Conservation (phyloP, 345 rosid genomes). For the Isatis tinctoria region DNA sequence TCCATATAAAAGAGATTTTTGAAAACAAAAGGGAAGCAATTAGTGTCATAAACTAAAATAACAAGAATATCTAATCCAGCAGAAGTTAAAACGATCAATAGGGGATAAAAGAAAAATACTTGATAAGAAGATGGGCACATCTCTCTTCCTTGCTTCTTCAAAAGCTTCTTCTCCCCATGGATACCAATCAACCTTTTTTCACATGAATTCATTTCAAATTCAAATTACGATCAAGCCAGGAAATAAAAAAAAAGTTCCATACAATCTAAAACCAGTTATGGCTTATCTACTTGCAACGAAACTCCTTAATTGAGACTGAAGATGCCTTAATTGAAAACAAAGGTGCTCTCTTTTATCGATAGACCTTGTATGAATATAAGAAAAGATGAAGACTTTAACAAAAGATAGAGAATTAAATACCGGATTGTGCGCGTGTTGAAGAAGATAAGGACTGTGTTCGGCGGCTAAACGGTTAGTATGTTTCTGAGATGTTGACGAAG, state of each 20-base stretch:
- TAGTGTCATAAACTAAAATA: neutral
- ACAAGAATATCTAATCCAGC: neutral
- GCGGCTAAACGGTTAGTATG: constrained; percentile 68
- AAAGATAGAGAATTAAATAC: constrained; percentile 25
- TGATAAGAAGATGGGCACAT: constrained; percentile 88
- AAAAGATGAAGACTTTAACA: constrained; percentile 5
- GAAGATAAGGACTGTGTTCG: constrained; percentile 90
- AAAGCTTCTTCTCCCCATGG: constrained; percentile 98
- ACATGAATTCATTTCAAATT: neutral
- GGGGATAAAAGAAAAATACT: constrained; percentile 39
- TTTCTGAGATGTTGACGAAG: constrained; percentile 39
- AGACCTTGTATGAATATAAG: neutral
- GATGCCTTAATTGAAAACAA: neutral
- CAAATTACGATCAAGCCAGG: neutral
- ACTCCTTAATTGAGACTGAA: neutral
- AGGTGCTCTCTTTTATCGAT: neutral
- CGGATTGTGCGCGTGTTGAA: constrained; percentile 89
- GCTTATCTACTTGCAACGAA: neutral
- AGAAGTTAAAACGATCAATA: neutral
- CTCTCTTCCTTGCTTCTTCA: constrained; percentile 69
- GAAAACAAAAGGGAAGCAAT: constrained; percentile 18
- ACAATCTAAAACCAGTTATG: constrained; percentile 7
- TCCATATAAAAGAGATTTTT: constrained; percentile 23
- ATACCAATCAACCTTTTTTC: constrained; percentile 76
- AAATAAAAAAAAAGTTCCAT: neutral